Evolutionary conservation across 176 grass and related monocot genomes (phyloP), one percentile per base, ranked within the genome.

Genomic region (Poa annua): DNA sequence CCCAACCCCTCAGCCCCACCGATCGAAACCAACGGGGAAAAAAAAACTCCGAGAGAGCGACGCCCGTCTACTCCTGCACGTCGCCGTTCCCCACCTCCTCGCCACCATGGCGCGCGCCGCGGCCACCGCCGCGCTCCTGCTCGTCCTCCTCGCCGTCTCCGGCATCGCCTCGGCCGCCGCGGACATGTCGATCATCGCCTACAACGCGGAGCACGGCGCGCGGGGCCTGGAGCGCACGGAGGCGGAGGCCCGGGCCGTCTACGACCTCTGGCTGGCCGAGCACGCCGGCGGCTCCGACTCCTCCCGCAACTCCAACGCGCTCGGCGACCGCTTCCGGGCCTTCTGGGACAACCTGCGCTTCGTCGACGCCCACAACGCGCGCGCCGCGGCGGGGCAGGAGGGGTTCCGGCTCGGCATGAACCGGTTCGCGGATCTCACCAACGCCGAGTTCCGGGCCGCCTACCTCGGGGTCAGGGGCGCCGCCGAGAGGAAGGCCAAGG

Each of bases 291-390:
- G 70, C 3, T 71, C 68, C 17, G 79, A 39, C 2, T 73, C 70
- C 14, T 8, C 0, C 42, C 7, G 44, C 14, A 73, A 19, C 70
- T 47, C 44, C 89, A 90, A 90, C 66, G 89, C 88, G 19, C 80
- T 98, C 62, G 87, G 79, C 7, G 92, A 95, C 85, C 57, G 96
- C 0, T 95, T 98, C 84, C 82, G 56, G 1, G 86, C 89, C 0
- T 98, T 98, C 89, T 86, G 88, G 79, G 96, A 98, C 76, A 98
- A 98, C 84, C 84, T 98, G 6, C 19, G 61, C 19, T 98, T 98
- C 85, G 79, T 95, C 56, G 96, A 98, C 66, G 86, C 85, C 11
- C 96, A 95, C 85, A 98, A 98, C 77, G 88, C 83, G 4, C 87
- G 78, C 5, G 82, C 78, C 55, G 80, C 39, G 0, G 65, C 81